These are phyloP conservation scores for Papiliotrema fonsecae DNA, from an alignment of 1,284 basidiomycete genomes.

Conservation along the genomic window DNA sequence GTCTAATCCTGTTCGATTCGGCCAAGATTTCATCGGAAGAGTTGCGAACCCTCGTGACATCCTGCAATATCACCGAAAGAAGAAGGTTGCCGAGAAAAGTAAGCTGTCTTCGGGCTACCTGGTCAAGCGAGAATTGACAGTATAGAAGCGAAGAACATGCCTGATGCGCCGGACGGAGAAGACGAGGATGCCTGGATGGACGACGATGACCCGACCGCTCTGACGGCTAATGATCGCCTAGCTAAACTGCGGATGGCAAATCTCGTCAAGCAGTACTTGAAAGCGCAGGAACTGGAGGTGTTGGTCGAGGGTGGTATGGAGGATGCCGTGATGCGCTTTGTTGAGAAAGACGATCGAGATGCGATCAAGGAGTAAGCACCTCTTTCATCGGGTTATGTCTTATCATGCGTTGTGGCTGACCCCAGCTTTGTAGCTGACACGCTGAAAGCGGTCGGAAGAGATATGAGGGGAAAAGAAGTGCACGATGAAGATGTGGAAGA, in stretches of 20 bases:
- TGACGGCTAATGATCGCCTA: conserved; percentile 35
- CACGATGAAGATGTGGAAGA: conserved; percentile 65
- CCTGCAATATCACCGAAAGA: conserved; percentile 81
- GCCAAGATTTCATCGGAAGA: conserved; percentile 85
- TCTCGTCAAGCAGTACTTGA: conserved; percentile 80
- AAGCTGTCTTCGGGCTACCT: too few relatives aligned
- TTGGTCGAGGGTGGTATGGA: conserved; percentile 80
- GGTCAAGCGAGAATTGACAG: conserved; percentile 6
- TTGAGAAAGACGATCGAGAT: conserved; percentile 91
- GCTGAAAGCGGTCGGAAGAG: conserved; percentile 59
- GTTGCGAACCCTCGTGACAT: conserved; percentile 94
- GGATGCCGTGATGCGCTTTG: conserved; percentile 85
- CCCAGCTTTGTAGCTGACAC: conserved; percentile 64
- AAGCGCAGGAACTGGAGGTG: conserved; percentile 82
- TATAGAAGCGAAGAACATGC: conserved; percentile 37
- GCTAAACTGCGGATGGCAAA: conserved; percentile 50
- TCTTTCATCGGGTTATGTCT: neutral
- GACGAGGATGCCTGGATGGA: conserved; percentile 63
- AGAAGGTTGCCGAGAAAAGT: conserved; percentile 55
- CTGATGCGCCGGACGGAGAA: conserved; percentile 48
- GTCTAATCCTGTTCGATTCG: conserved; percentile 93
- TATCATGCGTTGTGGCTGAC: neutral
- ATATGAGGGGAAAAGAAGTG: conserved; percentile 48
- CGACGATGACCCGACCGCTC: conserved; percentile 58
- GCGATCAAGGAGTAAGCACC: conserved; percentile 73